A percentile compares a stretch with the other conserved stretches of the same genome.
These are phyloP conservation scores for Exophiala bonariae DNA, from an alignment of 2,329 filamentous ascomycete genomes.

Conservation along the genomic window DNA sequence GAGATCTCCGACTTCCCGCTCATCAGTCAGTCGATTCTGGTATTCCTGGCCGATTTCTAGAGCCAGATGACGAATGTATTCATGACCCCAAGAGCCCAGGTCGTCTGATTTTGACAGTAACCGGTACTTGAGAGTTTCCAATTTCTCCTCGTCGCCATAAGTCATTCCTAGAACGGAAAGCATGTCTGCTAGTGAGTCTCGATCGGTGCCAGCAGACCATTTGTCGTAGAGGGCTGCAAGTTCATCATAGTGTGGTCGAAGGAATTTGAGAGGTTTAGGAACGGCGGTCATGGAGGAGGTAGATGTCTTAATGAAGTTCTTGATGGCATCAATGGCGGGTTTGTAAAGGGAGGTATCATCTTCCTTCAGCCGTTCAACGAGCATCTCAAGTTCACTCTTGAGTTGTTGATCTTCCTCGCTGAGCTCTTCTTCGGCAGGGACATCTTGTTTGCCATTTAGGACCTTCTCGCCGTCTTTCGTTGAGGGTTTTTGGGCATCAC, in stretches of 20 bases:
- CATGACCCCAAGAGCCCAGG: conserved; percentile 95
- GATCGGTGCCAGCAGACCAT: conserved; percentile 78
- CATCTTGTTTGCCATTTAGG: conserved; percentile 67
- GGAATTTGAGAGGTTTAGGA: conserved; percentile 96
- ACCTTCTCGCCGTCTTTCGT: conserved; percentile 69
- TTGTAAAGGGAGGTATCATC: conserved; percentile 85
- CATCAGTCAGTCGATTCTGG: conserved; percentile 79
- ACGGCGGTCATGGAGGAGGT: conserved; percentile 99
- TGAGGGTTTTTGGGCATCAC: conserved; percentile 56
- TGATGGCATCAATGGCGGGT: conserved; percentile 91
- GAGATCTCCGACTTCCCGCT: conserved; percentile 80
- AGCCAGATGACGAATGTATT: conserved; percentile 94
- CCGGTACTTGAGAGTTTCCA: conserved; percentile 95
- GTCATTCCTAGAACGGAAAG: conserved; percentile 98
- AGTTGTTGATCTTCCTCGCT: conserved; percentile 98
- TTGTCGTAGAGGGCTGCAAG: conserved; percentile 84
- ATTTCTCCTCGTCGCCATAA: conserved; percentile 91
- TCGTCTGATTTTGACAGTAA: conserved; percentile 80
- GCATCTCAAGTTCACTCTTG: conserved; percentile 96
- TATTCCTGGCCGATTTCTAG: conserved; percentile 96
- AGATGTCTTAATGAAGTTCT: conserved; percentile 97
- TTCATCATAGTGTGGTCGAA: conserved; percentile 92
- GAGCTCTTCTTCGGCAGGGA: conserved; percentile 70
- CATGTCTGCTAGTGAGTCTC: conserved; percentile 83
- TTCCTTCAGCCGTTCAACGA: conserved; percentile 95